These are phyloP conservation scores for Escallonia herrerae DNA, from an alignment of 129 eudicot species.

Conservation along the genomic window DNA sequence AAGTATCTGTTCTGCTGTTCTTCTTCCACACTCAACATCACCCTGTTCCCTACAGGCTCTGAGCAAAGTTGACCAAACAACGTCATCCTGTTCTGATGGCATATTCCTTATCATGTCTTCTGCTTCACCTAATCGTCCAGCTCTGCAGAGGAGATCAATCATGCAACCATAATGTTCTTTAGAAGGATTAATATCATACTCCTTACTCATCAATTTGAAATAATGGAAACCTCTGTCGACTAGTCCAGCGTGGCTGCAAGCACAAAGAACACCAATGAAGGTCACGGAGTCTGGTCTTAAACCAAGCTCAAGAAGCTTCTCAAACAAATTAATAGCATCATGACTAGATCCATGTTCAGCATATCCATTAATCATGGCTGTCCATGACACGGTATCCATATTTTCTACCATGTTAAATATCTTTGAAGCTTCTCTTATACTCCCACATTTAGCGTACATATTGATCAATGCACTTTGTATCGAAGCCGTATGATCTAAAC, in stretches of 20 bases:
- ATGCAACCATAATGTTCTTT: slow-evolving; percentile 96
- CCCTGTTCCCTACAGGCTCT: slow-evolving; percentile 73
- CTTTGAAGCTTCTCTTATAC: slow-evolving; percentile 55
- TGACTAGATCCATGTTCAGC: slow-evolving; percentile 85
- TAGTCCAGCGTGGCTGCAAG: slow-evolving; percentile 82
- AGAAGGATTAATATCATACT: slow-evolving; percentile 41
- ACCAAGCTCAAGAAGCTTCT: slow-evolving; percentile 39
- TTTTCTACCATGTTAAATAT: slow-evolving; percentile 33
- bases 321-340: slow-evolving; percentile 67
- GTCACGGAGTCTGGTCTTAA: slow-evolving; percentile 73
- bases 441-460: slow-evolving; percentile 91
- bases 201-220: slow-evolving; percentile 41
- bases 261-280: slow-evolving; percentile 81
- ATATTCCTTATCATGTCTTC: slow-evolving; percentile 63
- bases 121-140: slow-evolving; percentile 76
- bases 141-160: slow-evolving; percentile 85
- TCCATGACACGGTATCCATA: slow-evolving; percentile 77
- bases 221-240: slow-evolving; percentile 63
- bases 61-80: slow-evolving; percentile 81
- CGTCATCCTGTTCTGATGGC: slow-evolving; percentile 66
- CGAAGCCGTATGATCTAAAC: slow-evolving; percentile 60
- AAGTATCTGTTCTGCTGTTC: slow-evolving; percentile 57
- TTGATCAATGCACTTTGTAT: slow-evolving; percentile 68
- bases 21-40: slow-evolving; percentile 52
- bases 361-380: slow-evolving; percentile 87